Conservation (phyloP, 768 basidiomycete species). For the Xerocomus brunneocitrinus region DNA sequence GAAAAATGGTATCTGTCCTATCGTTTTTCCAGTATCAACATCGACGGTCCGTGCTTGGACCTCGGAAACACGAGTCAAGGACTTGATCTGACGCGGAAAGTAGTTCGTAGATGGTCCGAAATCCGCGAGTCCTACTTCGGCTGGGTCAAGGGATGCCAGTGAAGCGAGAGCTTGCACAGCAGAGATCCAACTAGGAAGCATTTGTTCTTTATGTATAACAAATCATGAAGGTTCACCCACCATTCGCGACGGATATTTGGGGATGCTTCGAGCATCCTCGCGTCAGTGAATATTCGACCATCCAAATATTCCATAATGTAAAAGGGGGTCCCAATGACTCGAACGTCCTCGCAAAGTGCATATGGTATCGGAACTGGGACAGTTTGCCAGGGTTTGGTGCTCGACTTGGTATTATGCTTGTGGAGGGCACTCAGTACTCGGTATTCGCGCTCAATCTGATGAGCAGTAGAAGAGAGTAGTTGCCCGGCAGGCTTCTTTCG, state of each 20-base stretch:
- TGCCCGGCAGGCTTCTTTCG: constrained; percentile 91
- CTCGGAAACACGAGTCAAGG: constrained; percentile 75
- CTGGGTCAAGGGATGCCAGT: constrained; percentile 61
- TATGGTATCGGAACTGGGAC: constrained; percentile 88
- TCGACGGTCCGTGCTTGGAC: constrained; percentile 70
- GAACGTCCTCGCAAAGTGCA: constrained; percentile 71
- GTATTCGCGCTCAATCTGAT: constrained; percentile 94
- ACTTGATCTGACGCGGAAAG: constrained; percentile 92
- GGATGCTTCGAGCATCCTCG: constrained; percentile 65
- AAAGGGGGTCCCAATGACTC: constrained; percentile 83
- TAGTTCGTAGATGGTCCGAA: constrained; percentile 78
- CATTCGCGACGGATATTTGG: constrained; percentile 64
- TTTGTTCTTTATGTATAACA: background rate
- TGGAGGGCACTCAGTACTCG: constrained; percentile 74
- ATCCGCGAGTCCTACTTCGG: constrained; percentile 57
- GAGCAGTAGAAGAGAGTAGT: constrained; percentile 86
- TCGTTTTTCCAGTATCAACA: constrained; percentile 52
- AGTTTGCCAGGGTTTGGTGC: constrained; percentile 43
- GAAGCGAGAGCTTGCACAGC: constrained; percentile 67
- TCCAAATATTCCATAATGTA: constrained; percentile 97
- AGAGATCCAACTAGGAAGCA: constrained; percentile 62
- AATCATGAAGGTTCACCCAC: constrained; percentile 37
- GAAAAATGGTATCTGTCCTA: constrained; percentile 73
- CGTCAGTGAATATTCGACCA: constrained; percentile 90
- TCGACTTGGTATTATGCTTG: constrained; percentile 55